Conservation (phyloP, 1,284 basidiomycete species). For the Paramarasmius palmivorus region DNA sequence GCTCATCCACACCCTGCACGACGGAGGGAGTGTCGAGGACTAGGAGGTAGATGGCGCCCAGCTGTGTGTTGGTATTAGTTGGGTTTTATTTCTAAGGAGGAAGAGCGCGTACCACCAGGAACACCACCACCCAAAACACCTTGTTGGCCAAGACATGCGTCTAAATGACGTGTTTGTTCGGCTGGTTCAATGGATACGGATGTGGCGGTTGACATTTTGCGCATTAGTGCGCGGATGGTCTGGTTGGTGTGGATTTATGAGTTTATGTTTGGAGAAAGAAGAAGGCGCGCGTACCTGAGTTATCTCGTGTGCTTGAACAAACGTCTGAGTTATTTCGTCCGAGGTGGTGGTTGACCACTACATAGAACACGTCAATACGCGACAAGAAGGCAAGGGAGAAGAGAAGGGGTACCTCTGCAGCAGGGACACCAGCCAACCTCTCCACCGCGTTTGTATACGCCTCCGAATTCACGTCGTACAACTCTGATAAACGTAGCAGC, state of each 20-base stretch:
- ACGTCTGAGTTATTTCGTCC: conserved; percentile 47
- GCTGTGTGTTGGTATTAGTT: conserved; percentile 46
- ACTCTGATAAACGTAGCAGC: conserved; percentile 48
- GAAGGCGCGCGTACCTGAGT: no score
- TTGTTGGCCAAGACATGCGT: conserved; percentile 72
- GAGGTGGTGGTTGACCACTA: conserved; percentile 63
- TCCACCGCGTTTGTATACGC: conserved; percentile 58
- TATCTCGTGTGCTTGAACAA: conserved; percentile 54
- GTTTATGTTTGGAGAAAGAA: no score
- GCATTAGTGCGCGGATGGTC: conserved; percentile 85
- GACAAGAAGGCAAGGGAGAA: neutral
- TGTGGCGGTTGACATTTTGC: conserved; percentile 80
- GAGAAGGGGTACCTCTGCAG: conserved; percentile 48
- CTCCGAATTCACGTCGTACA: conserved; percentile 44
- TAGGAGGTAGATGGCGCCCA: conserved; percentile 95
- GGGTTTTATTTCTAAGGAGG: neutral
- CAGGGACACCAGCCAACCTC: conserved; percentile 57
- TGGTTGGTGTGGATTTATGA: no score
- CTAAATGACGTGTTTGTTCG: conserved; percentile 87
- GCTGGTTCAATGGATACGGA: conserved; percentile 90
- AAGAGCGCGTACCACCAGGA: conserved; percentile 74
- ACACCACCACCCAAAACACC: conserved; percentile 95
- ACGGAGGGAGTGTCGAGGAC: conserved; percentile 66
- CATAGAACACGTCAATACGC: neutral
- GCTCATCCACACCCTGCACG: conserved; percentile 58